Evolutionary conservation across 208 protist species (phyloP).

Genomic region (Endotrypanum monterogeii): DNA sequence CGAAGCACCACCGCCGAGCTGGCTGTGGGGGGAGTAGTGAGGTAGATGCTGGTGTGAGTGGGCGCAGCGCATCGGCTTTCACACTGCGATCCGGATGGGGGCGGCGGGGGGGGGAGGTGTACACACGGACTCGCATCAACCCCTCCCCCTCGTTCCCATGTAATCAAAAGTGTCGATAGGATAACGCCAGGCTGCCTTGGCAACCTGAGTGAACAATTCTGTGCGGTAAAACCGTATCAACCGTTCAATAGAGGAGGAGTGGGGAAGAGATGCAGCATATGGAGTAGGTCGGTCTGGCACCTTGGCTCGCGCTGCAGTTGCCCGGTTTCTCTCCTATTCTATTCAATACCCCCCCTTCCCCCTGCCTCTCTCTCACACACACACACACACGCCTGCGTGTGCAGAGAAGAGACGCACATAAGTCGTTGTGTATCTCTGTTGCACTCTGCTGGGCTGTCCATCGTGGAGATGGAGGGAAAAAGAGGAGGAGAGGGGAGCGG

Average conservation of each 20-base stretch:
- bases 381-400: no score
- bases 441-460: neutral
- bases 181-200: no score
- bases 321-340: neutral
- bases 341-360: neutral
- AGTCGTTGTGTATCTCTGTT: neutral
- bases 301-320: neutral
- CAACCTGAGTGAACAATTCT: no score
- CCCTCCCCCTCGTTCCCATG: no score
- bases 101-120: no score
- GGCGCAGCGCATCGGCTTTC: no score
- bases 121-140: no score
- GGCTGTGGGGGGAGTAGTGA: neutral
- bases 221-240: neutral
- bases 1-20: constrained; percentile 21
- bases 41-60: neutral
- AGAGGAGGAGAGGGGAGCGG: neutral
- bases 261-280: neutral
- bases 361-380: neutral
- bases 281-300: neutral
- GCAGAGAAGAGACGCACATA: neutral
- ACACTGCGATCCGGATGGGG: no score
- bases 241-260: neutral
- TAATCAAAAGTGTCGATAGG: no score
- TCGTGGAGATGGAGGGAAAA: neutral